These are phyloP conservation scores for Nigrospora oryzae DNA, from an alignment of 2,329 filamentous ascomycete genomes.

Conservation along the genomic window DNA sequence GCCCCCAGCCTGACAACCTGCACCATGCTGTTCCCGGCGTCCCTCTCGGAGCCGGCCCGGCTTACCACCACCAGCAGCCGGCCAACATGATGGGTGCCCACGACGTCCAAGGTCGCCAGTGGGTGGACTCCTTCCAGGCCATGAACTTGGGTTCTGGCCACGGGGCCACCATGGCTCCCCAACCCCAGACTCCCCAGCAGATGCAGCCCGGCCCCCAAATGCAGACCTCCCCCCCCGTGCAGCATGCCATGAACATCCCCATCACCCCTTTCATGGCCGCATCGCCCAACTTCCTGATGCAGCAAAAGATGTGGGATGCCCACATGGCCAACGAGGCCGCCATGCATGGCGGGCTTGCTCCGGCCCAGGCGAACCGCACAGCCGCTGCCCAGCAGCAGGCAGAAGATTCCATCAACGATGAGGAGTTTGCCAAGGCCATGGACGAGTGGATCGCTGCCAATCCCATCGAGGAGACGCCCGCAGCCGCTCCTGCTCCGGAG, in stretches of 20 bases:
- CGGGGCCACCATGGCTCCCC: too few species aligned
- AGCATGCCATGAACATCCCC: constrained; percentile 40
- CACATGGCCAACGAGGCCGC: constrained; percentile 2
- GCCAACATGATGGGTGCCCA: too few species aligned
- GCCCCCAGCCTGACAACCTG: too few species aligned
- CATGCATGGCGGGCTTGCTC: too few species aligned
- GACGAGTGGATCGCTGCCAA: constrained; percentile 2
- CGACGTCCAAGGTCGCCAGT: constrained; percentile 8
- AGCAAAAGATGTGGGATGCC: constrained; percentile 2
- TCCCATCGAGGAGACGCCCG: not conserved
- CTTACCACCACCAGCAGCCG: too few species aligned
- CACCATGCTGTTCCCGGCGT: too few species aligned
- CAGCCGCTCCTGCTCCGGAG: too few species aligned
- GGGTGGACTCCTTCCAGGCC: constrained; percentile 35
- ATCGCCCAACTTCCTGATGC: constrained; percentile 10
- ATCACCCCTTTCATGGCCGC: constrained; percentile 14
- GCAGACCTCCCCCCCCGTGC: too few species aligned
- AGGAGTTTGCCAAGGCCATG: constrained; percentile 6
- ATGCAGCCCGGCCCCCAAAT: too few species aligned
- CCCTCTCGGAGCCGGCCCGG: too few species aligned
- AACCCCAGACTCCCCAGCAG: too few species aligned
- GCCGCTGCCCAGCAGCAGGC: constrained; percentile 1
- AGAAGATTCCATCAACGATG: not conserved
- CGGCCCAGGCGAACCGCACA: too few species aligned
- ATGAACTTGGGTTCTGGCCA: constrained; percentile 23